These are phyloP conservation scores for Purpureocillium takamizusanense DNA, from an alignment of 2,329 filamentous ascomycete genomes.

Conservation along the genomic window DNA sequence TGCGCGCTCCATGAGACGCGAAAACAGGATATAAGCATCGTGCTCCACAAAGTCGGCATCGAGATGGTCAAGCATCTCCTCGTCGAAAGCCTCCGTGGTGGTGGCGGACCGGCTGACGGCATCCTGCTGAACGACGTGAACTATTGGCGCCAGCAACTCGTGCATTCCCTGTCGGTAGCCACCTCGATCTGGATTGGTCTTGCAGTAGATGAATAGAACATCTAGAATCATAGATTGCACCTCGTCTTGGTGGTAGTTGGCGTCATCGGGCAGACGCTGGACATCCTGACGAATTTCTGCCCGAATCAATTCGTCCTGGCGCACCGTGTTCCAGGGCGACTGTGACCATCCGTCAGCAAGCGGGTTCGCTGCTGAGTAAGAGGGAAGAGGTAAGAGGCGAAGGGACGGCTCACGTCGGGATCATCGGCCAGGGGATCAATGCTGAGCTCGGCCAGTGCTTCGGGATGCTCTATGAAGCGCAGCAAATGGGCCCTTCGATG, in stretches of 20 bases:
- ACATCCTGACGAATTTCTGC: conserved; percentile 93
- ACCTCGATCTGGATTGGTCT: conserved; percentile 75
- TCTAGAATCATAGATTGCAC: conserved; percentile 79
- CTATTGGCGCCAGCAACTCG: conserved; percentile 80
- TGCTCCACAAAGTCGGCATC: conserved; percentile 74
- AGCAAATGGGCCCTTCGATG: conserved; percentile 67
- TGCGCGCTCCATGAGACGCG: conserved; percentile 77
- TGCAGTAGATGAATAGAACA: conserved; percentile 90
- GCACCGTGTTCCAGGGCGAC: conserved; percentile 86
- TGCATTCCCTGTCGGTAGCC: conserved; percentile 99
- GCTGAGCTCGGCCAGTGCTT: conserved; percentile 61
- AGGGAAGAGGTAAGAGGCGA: conserved; percentile 16
- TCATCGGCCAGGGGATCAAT: conserved; percentile 84
- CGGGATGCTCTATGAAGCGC: conserved; percentile 74
- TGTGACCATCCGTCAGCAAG: conserved; percentile 22
- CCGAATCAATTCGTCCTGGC: conserved; percentile 73
- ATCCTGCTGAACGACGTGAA: conserved; percentile 78
- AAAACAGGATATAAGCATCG: conserved; percentile 81
- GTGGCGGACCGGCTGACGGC: conserved; percentile 48
- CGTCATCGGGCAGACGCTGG: conserved; percentile 82
- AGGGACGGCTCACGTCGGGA: conserved; percentile 33
- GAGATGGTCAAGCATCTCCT: conserved; percentile 55
- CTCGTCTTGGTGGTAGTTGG: conserved; percentile 72
- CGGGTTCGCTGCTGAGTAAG: conserved; percentile 22
- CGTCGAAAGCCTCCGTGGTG: conserved; percentile 28